Percentiles rank a stretch among this genome's conserved stretches.
Conservation (phyloP, 257 asterid genomes). For the Perilla frutescens region DNA sequence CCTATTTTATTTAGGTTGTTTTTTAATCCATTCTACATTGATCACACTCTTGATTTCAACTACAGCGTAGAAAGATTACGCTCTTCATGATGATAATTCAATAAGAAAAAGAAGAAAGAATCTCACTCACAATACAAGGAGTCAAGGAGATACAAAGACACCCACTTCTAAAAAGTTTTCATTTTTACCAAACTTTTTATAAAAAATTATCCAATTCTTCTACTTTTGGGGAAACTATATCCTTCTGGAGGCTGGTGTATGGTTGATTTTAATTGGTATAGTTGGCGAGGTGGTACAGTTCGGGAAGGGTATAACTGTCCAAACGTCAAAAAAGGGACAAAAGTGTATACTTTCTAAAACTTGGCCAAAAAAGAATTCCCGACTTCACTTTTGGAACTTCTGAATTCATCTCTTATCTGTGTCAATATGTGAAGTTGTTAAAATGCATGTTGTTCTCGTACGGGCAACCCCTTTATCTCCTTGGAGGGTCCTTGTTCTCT, state of each 20-base stretch:
- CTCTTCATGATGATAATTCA: neutral
- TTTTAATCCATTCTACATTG: neutral
- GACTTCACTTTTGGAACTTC: neutral
- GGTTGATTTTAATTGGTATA: no score
- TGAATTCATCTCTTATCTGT: neutral
- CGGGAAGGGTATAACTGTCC: neutral
- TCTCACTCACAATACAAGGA: no score
- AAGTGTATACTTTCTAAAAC: neutral
- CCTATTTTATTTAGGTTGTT: no score
- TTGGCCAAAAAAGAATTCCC: no score
- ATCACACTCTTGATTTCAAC: neutral
- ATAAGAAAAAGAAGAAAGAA: no score
- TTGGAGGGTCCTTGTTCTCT: neutral
- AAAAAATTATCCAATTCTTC: no score
- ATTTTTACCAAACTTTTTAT: no score
- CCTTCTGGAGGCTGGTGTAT: neutral
- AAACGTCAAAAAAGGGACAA: neutral
- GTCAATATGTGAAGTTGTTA: neutral
- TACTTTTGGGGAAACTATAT: neutral
- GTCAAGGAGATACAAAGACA: no score
- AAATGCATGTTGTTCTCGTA: neutral
- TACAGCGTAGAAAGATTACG: neutral
- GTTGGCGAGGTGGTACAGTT: neutral
- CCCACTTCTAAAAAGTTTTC: no score
- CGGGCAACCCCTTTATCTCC: neutral